Base-by-base conservation (phyloP, 2,329 filamentous ascomycete genomes). In the Blumeriella jaapii region DNA sequence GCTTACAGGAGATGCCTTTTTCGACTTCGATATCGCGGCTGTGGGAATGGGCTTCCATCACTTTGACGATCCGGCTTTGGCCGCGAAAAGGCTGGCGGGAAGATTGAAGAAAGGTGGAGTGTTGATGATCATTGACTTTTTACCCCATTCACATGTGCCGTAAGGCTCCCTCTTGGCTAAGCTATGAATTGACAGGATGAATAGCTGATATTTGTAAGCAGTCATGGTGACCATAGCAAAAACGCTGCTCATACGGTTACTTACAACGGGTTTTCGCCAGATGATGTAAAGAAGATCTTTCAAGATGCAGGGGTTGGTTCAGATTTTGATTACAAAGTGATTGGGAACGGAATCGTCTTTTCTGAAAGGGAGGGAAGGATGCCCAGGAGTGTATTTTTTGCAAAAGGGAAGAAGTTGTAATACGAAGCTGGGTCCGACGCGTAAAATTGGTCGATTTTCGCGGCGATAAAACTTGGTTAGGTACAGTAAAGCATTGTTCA, bases 11-110 rank as follows among this genome's bases (percentile, higher is more conserved):
- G 26, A 34, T 2, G 67, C 74, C 19, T 84, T 81, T 61, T 71
- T 66, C 54, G 64, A 73, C 52, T 85, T 89, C 52, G 81, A 89
- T 55, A 52, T 80, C 22, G 71, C 71, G 5, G 68, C 67, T 26
- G 69, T 82, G 12, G 74, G 74, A 20, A 57, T 74, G 27, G 75
- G 71, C 1, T 69, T 78, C 44, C 77, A 81, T 55, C 78, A 83
- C 54, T 78, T 83, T 36, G 69, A 73, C 41, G 65, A 84, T 48
- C 73, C 78, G 3, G 62, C 61, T 2, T 59, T 76, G 18, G 72
- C 75, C 0, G 67, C 78, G 4, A 59, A 60, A 42, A 63, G 69
- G 30, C 59, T 87, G 22, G 71, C 65, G 3, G 63, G 71, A 51
- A 68, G 80, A 7, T 60, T 87, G 39, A 69, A 67, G 43, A 67